These are phyloP conservation scores for Candida sonorensis DNA, from an alignment of 805 yeast species.

Conservation along the genomic window DNA sequence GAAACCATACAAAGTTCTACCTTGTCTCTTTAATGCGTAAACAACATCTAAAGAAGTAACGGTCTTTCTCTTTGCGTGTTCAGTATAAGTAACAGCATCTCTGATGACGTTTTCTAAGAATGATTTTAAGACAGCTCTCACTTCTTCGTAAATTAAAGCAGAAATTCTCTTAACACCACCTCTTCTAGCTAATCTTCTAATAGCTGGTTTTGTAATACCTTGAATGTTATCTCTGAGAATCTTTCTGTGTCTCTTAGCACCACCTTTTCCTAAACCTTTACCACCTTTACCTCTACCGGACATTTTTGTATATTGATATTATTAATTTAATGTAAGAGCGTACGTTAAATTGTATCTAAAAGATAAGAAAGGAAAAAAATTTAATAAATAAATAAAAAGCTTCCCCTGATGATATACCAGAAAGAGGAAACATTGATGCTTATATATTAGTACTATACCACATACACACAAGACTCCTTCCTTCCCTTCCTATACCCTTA, in stretches of 20 bases:
- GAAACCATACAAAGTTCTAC: conserved; percentile 99
- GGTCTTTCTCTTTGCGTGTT: conserved; percentile 99
- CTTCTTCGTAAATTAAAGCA: conserved; percentile 97
- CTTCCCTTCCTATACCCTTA: too few relatives aligned
- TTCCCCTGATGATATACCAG: too few relatives aligned
- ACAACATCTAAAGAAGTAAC: conserved; percentile 98
- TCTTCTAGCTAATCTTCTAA: conserved; percentile 99
- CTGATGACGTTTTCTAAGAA: conserved; percentile 96
- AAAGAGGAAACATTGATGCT: too few relatives aligned
- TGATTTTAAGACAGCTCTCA: conserved; percentile 92
- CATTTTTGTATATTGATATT: too few relatives aligned
- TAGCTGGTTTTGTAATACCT: conserved; percentile 99
- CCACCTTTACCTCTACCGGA: conserved; percentile 99
- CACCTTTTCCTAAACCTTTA: conserved; percentile 99
- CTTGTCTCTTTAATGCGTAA: conserved; percentile 99
- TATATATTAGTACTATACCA: too few relatives aligned
- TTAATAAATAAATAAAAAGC: background rate
- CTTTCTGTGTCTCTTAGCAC: conserved; percentile 99
- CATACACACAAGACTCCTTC: too few relatives aligned
- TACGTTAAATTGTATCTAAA: background rate
- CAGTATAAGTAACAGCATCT: conserved; percentile 99
- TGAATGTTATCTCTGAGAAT: conserved; percentile 98
- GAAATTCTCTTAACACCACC: conserved; percentile 99
- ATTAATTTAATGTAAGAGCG: conserved; percentile 29
- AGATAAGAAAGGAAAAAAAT: background rate